Evolutionary conservation across 768 basidiomycete genomes (phyloP).

Genomic region (Lyophyllum semitale): DNA sequence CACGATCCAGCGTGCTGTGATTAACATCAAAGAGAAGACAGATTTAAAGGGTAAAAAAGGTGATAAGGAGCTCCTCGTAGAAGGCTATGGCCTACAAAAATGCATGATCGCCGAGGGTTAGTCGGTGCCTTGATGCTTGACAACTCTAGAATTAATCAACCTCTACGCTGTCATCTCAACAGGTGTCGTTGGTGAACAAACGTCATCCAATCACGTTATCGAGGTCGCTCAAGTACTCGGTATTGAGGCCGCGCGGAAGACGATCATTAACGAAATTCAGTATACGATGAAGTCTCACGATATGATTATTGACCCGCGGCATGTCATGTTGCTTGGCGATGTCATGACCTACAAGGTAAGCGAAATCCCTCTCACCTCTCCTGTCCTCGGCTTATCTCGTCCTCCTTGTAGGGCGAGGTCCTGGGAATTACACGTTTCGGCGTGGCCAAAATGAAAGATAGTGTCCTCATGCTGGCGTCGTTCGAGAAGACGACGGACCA

Average conservation of each 20-base stretch:
- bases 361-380: background rate
- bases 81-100: conserved; percentile 94
- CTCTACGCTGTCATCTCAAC: background rate
- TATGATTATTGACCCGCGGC: conserved; percentile 98
- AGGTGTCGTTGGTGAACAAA: conserved; percentile 93
- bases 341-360: conserved; percentile 96
- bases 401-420: conserved; percentile 77
- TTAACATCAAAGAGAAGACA: conserved; percentile 92
- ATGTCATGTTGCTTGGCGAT: conserved; percentile 97
- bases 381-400: conserved; percentile 8
- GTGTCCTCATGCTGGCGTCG: conserved; percentile 97
- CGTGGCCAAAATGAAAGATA: conserved; percentile 99
- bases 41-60: conserved; percentile 79
- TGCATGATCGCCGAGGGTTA: conserved; percentile 97
- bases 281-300: conserved; percentile 97
- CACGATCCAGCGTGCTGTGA: conserved; percentile 88
- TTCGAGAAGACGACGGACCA: conserved; percentile 99
- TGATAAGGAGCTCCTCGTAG: conserved; percentile 91
- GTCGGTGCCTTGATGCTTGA: background rate
- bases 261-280: conserved; percentile 96
- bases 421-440: conserved; percentile 98
- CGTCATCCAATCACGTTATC: conserved; percentile 96
- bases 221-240: conserved; percentile 95
- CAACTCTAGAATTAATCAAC: background rate
- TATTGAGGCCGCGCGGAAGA: conserved; percentile 92